Evolutionary conservation across 352 stramenopile species (phyloP), one percentile per base, ranked within the genome.

Genomic region (Halophytophthora polymorphica): DNA sequence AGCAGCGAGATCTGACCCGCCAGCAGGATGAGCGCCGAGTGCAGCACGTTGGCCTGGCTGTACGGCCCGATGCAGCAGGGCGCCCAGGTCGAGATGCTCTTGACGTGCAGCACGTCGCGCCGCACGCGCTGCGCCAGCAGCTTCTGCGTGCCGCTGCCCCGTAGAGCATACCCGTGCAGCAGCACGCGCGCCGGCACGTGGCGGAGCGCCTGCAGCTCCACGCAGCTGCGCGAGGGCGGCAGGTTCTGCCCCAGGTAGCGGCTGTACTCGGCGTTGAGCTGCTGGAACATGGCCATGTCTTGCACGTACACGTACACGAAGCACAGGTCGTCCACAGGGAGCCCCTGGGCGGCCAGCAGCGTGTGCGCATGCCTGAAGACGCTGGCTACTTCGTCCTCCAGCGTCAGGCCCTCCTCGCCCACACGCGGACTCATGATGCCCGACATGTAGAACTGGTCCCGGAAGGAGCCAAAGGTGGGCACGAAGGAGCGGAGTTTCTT

Each of bases 41-140:
- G 75, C 6, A 99, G 58, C 14, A 91, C 84, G 71, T 98, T 99
- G 21, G 93, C 92, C 79, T 99, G 97, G 56, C 91, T 98, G 74
- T 99, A 99, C 2, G 97, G 97, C 2, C 97, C 97, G 55, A 99
- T 98, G 76, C 97, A 99, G 33, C 98, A 91, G 0, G 97, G 97
- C 5, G 97, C 97, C 97, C 97, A 99, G 18, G 84, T 63, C 3
- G 91, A 98, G 43, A 98, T 87, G 51, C 96, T 99, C 66, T 97
- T 90, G 14, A 99, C 90, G 49, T 99, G 95, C 18, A 98, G 68
- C 42, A 97, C 93, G 47, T 98, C 77, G 25, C 83, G 76, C 31
- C 71, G 64, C 29, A 87, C 64, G 19, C 77, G 75, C 22, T 77
- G 46, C n/a, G 68, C 59, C n/a, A 74, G 64, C 41, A 83, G 42